Base-by-base conservation (phyloP, 345 rosid genomes). In the Citrus cavaleriei region DNA sequence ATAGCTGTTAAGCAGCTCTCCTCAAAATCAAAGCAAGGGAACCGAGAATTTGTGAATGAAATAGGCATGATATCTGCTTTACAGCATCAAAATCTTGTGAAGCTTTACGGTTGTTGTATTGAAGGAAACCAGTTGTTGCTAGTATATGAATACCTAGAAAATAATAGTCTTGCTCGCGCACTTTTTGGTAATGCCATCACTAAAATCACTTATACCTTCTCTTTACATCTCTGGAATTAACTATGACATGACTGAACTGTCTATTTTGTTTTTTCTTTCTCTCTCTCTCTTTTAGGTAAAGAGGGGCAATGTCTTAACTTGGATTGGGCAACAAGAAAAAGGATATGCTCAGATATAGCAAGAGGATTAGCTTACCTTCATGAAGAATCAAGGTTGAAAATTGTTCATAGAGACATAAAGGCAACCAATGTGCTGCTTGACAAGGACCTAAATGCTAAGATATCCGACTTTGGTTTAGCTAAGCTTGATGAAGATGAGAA, bases 1-100 rank as follows among this genome's bases (percentile, higher is more conserved):
- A 88, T 91, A 75, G 95, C 95, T 28, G 94, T 91, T 18, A 91
- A 91, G 84, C 94, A 91, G 81, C 87, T 91, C 13, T 91, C 94
- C 4, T 83, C 95, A 32, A 89, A 88, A 83, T 91, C 95, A 6
- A 91, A 86, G 83, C 93, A 91, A 84, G 95, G 95, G 27, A 88
- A 91, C 66, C 89, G 93, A 6, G 93, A 91, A 83, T 91, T 91
- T 62, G 85, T 91, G 71, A 89, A 78, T 24, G 95, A 89, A 83
- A 89, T 91, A 59, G 95, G 92, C 78, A 89, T 91, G 92, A 91
- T 91, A 46, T 89, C 95, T 16, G 95, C 91, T 58, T 65, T 91
- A 71, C 95, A 91, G 32, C 95, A 91, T 72, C 95, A 88, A 1
- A 87, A 91, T 77, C 91, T 91, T 24, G 93, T 91, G 78, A 85